These are phyloP conservation scores for Pythium catenulatum DNA, from an alignment of 352 stramenopile genomes.

Conservation along the genomic window DNA sequence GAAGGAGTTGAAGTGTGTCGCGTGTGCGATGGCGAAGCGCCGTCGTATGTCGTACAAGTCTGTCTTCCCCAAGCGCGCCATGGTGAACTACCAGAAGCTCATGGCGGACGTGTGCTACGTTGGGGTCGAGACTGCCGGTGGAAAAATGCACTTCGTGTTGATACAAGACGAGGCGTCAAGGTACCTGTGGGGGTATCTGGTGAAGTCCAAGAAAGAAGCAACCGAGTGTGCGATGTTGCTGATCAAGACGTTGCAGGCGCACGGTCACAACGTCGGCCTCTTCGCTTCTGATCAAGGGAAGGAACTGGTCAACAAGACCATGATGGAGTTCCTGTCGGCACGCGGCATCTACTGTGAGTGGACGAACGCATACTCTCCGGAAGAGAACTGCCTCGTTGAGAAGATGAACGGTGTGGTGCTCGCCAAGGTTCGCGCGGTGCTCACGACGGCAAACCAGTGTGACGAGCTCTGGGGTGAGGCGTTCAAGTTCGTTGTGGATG, in stretches of 20 bases:
- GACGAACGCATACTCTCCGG: not conserved
- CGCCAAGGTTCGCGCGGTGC: not conserved
- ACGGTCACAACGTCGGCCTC: not conserved
- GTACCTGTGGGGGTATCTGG: not conserved
- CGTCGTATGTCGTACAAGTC: not conserved
- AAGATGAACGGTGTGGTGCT: not conserved
- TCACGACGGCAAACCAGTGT: not conserved
- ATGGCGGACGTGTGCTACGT: not conserved
- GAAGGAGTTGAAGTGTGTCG: not conserved
- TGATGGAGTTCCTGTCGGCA: not conserved
- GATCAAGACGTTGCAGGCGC: not conserved
- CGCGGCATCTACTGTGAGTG: not conserved
- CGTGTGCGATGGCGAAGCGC: not conserved
- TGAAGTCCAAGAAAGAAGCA: not conserved
- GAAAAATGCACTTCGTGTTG: not conserved
- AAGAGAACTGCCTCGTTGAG: conserved; percentile 7
- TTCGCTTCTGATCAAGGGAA: not conserved
- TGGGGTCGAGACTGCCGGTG: not conserved
- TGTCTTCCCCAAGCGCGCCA: not conserved
- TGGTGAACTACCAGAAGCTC: not conserved
- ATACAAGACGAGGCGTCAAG: not conserved
- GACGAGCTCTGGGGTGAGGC: not conserved
- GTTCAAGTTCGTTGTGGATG: not conserved
- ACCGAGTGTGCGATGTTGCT: not conserved
- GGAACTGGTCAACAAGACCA: conserved; percentile 1